Evolutionary conservation across 2,329 filamentous ascomycete species (phyloP), one percentile per base, ranked within the genome.

Genomic region (Aspergillus sp.): DNA sequence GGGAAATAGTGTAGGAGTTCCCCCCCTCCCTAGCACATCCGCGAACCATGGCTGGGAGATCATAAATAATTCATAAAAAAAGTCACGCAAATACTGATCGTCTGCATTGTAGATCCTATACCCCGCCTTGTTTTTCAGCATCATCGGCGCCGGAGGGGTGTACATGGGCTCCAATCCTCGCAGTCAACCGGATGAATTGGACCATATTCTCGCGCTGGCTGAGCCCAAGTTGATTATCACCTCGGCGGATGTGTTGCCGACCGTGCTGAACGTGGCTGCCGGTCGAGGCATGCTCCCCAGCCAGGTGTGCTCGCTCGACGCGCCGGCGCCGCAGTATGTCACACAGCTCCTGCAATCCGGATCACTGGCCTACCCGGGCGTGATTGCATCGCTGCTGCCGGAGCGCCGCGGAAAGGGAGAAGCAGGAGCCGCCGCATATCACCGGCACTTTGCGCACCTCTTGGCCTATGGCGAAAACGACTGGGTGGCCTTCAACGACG

Each of bases 121-220:
- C 52, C 64, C 65, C 41, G 63, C 66, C 12, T 55, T 68, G 7
- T 67, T 68, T 47, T 67, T 62, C 48, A 52, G 57, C 33, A 61
- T 67, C 45, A 69, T 76, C 51, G 73, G 71, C 27, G 68, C 71
- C 33, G 71, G 71, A 10, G 73, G 71, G 43, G 62, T 73, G 36
- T 76, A 73, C 57, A 73, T 74, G 51, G 75, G 74, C n/a, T 69
- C 72, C 10, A 79, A 78, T 52, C 68, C 72, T 3, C 65, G 67
- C 9, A 76, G 72, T 51, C 74, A 71, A 32, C 58, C 63, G 5
- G 53, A 67, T 28, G 75, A 78, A 58, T 58, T 78, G 9, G 63
- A 67, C 10, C 73, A 77, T 51, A 66, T 75, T 48, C 57, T 77
- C 39, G 48, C 57, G 3, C 57, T 70, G 33, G 72, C 72, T 6